Evolutionary conservation across 1,284 basidiomycete genomes (phyloP).

Genomic region (Cryptococcus sp.): DNA sequence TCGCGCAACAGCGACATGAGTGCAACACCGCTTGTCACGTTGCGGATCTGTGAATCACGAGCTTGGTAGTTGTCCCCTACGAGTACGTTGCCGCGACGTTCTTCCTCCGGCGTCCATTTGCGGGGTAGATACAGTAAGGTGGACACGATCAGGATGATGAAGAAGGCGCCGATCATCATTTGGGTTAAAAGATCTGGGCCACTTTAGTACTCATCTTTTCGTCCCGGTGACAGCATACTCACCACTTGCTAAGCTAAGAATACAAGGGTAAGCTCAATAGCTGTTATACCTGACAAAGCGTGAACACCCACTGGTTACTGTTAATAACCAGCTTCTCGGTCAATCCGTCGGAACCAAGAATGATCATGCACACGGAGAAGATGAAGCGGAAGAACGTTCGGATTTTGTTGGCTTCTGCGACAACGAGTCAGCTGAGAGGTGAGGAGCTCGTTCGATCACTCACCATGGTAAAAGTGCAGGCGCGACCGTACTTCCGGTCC

Average conservation of each 20-base stretch:
- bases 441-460: not conserved
- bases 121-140: slow-evolving; percentile 31
- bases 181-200: slow-evolving; percentile 20
- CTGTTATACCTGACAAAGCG: not conserved
- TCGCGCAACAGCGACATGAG: slow-evolving; percentile 39
- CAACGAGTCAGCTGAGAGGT: not conserved
- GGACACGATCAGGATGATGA: slow-evolving; percentile 28
- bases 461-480: slow-evolving; percentile 38
- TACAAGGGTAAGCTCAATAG: not conserved
- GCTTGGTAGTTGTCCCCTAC: slow-evolving; percentile 16
- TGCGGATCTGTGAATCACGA: not conserved
- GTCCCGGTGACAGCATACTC: slow-evolving; percentile 1
- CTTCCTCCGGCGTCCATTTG: slow-evolving; percentile 11
- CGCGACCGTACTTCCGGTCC: slow-evolving; percentile 37
- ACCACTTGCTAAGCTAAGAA: slow-evolving; percentile 11
- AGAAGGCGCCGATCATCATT: slow-evolving; percentile 24
- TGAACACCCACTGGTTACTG: slow-evolving; percentile 17
- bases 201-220: not conserved
- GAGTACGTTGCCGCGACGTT: slow-evolving; percentile 19
- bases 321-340: slow-evolving; percentile 21
- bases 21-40: slow-evolving; percentile 21
- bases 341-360: slow-evolving; percentile 33
- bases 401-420: slow-evolving; percentile 36
- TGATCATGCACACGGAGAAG: slow-evolving; percentile 22
- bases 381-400: slow-evolving; percentile 34